Evolutionary conservation across 164 flowering plant genomes (phyloP), one percentile per base, ranked within the genome.

Genomic region (Amborella trichopoda): DNA sequence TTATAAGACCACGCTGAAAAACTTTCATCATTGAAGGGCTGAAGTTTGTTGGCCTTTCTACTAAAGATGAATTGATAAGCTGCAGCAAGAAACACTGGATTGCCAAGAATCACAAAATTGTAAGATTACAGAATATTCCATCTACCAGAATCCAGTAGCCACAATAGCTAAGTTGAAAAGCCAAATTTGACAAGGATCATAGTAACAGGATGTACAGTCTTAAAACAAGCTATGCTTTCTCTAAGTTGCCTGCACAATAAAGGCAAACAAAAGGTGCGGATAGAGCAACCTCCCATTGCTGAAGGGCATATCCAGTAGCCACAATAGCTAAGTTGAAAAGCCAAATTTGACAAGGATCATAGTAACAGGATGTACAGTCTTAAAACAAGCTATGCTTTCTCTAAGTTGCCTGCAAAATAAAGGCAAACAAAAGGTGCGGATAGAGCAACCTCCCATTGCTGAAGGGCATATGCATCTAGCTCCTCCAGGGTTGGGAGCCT

Each of bases 401-500:
- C n/a, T n/a, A n/a, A n/a, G n/a, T n/a, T n/a, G n/a, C n/a, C n/a
- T n/a, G n/a, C n/a, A n/a, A n/a, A n/a, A n/a, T n/a, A n/a, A n/a
- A n/a, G n/a, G n/a, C n/a, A n/a, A n/a, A n/a, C n/a, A n/a, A n/a
- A n/a, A n/a, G n/a, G n/a, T 8, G 34, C 3, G 5, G 40, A 37
- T 6, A 37, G 5, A 6, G 44, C 62, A 47, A 90, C 98, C 98
- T 90, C 98, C 98, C 98, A 90, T 48, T 90, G 89, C 23, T 72
- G 62, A 54, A 66, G 76, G 23, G 98, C 98, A 76, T 77, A 81
- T 19, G 70, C 68, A n/a, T 81, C 89, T 43, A 90, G 70, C 16
- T 86, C 94, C 57, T 83, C 91, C 72, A 60, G 58, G 60, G 68
- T 83, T 61, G 94, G 95, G 41, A 86, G 89, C 66, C 83, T 83